Evolutionary conservation across 106 monocot species (phyloP).

Genomic region (Phalaenopsis equestris): DNA sequence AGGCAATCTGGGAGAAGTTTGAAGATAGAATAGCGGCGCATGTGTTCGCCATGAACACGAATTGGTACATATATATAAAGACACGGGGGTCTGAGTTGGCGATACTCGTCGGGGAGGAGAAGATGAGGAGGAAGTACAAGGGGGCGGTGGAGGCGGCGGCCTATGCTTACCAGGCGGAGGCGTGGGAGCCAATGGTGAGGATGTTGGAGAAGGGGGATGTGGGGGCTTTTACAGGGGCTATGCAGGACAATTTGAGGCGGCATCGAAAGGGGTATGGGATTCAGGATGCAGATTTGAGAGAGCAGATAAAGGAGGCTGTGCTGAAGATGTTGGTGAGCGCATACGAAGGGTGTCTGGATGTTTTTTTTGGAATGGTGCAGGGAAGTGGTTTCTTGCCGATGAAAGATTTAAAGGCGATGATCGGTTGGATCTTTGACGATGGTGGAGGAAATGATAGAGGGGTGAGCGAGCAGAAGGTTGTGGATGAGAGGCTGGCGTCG

Average conservation of each 20-base stretch:
- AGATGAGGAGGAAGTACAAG: constrained; percentile 33
- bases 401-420: constrained; percentile 13
- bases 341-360: constrained; percentile 20
- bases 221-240: constrained; percentile 16
- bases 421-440: constrained; percentile 23
- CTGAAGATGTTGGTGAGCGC: constrained; percentile 22
- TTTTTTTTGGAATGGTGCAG: not conserved
- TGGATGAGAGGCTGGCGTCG: not conserved
- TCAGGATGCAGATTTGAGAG: constrained; percentile 29
- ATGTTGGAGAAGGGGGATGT: constrained; percentile 16
- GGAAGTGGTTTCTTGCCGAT: constrained; percentile 14
- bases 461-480: not conserved
- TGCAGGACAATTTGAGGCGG: constrained; percentile 20
- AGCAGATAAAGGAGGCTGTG: constrained; percentile 37
- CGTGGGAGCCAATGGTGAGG: constrained; percentile 24
- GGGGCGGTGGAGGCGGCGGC: constrained; percentile 41
- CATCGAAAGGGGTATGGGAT: constrained; percentile 19
- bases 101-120: constrained; percentile 27
- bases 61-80: constrained; percentile 53
- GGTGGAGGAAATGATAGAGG: not conserved
- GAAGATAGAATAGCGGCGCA: constrained; percentile 20
- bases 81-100: constrained; percentile 35
- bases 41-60: constrained; percentile 41
- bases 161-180: constrained; percentile 30
- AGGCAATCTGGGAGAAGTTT: constrained; percentile 19